These are phyloP conservation scores for Cutaneotrichosporon dermatis DNA, from an alignment of 1,284 basidiomycete species.

Conservation along the genomic window DNA sequence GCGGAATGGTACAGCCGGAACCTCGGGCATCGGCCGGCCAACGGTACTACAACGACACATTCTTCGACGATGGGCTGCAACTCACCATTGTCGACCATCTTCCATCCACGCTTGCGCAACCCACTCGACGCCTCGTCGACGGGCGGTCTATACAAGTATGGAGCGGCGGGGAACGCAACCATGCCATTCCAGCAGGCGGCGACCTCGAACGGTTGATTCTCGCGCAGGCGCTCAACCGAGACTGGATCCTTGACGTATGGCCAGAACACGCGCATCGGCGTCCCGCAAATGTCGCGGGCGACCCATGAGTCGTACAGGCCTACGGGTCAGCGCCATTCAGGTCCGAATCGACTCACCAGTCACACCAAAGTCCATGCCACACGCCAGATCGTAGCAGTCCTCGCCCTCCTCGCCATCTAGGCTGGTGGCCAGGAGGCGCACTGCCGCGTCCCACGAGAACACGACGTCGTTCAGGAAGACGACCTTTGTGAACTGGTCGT, in stretches of 20 bases:
- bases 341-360: conserved; percentile 12
- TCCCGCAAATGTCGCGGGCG: conserved; percentile 50
- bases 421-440: conserved; percentile 54
- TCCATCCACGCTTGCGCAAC: conserved; percentile 29
- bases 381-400: conserved; percentile 56
- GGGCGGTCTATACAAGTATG: conserved; percentile 48
- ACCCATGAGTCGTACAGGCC: conserved; percentile 55
- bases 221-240: conserved; percentile 44
- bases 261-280: conserved; percentile 53
- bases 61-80: not conserved
- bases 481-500: conserved; percentile 51
- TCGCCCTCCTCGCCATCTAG: conserved; percentile 16
- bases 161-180: conserved; percentile 53
- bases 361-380: conserved; percentile 55
- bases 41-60: too few species aligned
- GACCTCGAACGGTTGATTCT: conserved; percentile 54
- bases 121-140: conserved; percentile 10
- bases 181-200: conserved; percentile 54
- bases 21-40: too few species aligned
- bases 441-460: conserved; percentile 52
- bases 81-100: conserved; percentile 40
- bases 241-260: conserved; percentile 55
- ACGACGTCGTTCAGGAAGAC: conserved; percentile 57
- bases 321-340: too few species aligned
- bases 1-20: too few species aligned